Percentiles rank a stretch among this genome's conserved stretches.
These are phyloP conservation scores for Leishmania amazonensis DNA, from an alignment of 208 protist species.

Conservation along the genomic window DNA sequence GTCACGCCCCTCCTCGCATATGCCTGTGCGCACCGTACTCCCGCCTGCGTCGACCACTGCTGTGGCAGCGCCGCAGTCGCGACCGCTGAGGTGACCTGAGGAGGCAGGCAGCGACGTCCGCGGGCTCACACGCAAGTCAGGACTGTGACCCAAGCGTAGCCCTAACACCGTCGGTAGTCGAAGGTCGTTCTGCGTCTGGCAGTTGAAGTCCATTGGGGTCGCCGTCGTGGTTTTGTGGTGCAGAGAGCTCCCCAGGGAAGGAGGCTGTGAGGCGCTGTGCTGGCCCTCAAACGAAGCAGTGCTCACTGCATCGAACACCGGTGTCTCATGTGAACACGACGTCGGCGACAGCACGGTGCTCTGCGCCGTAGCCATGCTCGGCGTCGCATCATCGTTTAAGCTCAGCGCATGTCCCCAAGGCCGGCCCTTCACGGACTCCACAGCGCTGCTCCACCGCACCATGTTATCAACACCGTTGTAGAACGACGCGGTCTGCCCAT, in stretches of 20 bases:
- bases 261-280: not conserved
- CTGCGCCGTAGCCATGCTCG: not conserved
- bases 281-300: not conserved
- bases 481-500: slow-evolving; percentile 35
- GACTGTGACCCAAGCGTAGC: not conserved
- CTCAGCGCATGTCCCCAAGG: not conserved
- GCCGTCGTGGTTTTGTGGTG: not conserved
- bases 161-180: not conserved
- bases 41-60: slow-evolving; percentile 4
- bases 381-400: not conserved
- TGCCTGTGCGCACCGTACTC: slow-evolving; percentile 8
- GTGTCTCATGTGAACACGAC: not conserved
- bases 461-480: slow-evolving; percentile 36
- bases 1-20: not conserved
- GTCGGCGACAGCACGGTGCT: not conserved
- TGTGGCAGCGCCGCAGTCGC: not conserved
- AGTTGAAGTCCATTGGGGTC: not conserved
- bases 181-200: not conserved
- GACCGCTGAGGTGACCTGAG: not conserved
- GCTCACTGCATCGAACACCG: not conserved
- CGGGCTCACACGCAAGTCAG: not conserved
- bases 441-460: slow-evolving; percentile 4
- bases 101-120: not conserved
- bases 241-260: not conserved
- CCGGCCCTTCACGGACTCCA: not conserved